Evolutionary conservation across 2,329 filamentous ascomycete species (phyloP), one percentile per base, ranked within the genome.

Genomic region (Cadophora sp.): DNA sequence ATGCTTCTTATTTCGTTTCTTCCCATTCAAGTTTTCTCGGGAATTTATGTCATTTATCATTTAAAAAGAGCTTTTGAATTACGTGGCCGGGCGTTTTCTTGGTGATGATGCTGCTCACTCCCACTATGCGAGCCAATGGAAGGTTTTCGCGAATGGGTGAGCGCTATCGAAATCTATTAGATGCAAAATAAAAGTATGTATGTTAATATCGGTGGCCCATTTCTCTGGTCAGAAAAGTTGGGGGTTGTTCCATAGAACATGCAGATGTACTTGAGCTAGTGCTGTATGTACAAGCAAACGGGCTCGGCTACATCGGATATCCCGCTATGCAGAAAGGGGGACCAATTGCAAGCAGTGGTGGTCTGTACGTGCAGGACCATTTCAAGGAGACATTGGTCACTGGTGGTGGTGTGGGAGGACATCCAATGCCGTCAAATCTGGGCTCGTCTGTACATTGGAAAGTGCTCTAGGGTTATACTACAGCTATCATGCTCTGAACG

Each of bases 401-500:
- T 13, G 33, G 36, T 39, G 30, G 53, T 58, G 53, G 53, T 41
- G 33, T 39, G 36, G 53, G 13, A 48, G 11, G 39, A 16, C 3
- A 39, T 58, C 53, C 20, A 41, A 41, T 39, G 53, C 53, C 11
- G 43, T 20, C 53, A 39, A 41, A 39, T 58, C 53, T 56, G 16
- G 53, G 53, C 11, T 39, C 53, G n/a, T 36, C n/a, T 41, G 20
- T 58, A 41, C 53, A 41, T 58, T 43, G 33, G 53, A 41, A 51
- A 62, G 30, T 50, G 39, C 60, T 56, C 48, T 39, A 45, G 27
- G 41, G 22, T 27, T 68, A 67, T 67, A 60, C 22, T 70, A 70
- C 64, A 66, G 55, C 48, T 62, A 45, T 55, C 51, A 47, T 53
- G 33, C 66, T 63, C 53, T 56, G 20, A 71, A 70, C 68, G 66